Base-by-base conservation (phyloP, 2,329 filamentous ascomycete species). In the Byssoonygena ceratinophila region DNA sequence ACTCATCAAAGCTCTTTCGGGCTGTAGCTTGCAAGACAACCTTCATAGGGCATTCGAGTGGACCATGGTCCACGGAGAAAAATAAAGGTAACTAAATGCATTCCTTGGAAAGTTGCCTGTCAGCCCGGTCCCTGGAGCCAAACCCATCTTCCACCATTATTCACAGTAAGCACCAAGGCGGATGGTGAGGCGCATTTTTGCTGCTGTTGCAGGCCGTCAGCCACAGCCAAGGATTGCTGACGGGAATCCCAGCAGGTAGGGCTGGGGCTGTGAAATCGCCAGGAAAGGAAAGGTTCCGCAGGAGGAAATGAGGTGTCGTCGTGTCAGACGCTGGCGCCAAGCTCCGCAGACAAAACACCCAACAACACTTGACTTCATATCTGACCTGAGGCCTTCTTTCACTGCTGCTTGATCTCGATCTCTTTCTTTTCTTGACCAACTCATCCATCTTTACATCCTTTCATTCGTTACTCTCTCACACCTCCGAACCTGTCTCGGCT, bases 241-340 rank as follows among this genome's bases (percentile, higher is more conserved):
- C 41, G 29, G 41, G 41, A 23, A 16, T n/a, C 16, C 18, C 16
- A 22, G 4, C 39, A 44, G 40, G 40, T 44, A 52, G 50, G 50
- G 50, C 50, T 52, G 50, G 50, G 50, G 50, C 50, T 52, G 50
- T 52, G 50, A 41, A 23, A 6, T 6, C 2, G 43, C 41, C 34
- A 3, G 22, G 25, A 32, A n/a, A 7, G 36, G 50, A 43, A 46
- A 43, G 23, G 44, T 22, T 20, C 14, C 16, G 27, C 16, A 14
- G 22, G 18, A 16, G 18, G 29, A 46, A 40, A 46, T 46, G 41
- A 47, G 39, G 50, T 52, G 50, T 52, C 50, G 41, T 22, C 50
- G 41, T 43, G 34, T 43, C 25, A 14, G 32, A 9, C 43, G 50
- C 50, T 43, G 32, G 3, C 43, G 50, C 50, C 50, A 52, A 52